Evolutionary conservation across 495 filamentous ascomycete species (phyloP), one percentile per base, ranked within the genome.

Genomic region (Filosporella fistucella): DNA sequence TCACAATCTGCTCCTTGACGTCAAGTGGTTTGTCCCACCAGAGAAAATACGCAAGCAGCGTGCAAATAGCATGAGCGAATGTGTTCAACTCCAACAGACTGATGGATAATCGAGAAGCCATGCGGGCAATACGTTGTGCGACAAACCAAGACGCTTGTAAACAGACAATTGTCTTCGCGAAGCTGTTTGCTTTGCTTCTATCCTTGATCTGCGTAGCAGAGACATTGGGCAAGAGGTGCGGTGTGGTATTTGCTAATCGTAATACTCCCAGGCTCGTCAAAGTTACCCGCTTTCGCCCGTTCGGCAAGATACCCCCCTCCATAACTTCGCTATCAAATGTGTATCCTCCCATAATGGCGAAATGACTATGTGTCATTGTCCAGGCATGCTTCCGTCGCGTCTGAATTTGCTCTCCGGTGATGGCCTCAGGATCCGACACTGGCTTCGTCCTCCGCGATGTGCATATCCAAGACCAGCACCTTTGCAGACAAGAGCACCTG

Each of bases 51-150:
- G 67, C 45, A 3, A 52, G 8, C 3, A 69, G 17, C 17, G 65
- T 64, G 35, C 64, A 68, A 6, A 61, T 3, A 13, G 68, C 63
- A 47, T 70, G 66, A 0, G 60, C 58, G 26, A 68, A 49, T 1
- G 59, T 66, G 47, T 68, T 63, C 4, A 69, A 21, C 32, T 71
- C 67, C 0, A 71, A 49, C 2, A 70, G 39, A 4, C 62, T 57
- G 2, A 62, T 29, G 1, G 60, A 60, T 1, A 68, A 52, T 0
- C 38, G 28, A 6, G 30, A 7, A 3, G 32, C 45, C 3, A 36
- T 23, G 18, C 54, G 40, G 12, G 48, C 55, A 32, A 66, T 45
- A 50, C 47, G 50, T 17, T 69, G 63, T 1, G 66, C 10, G 1
- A 62, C 21, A 30, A 73, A 49, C 65, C 65, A 73, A 0, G 28